Evolutionary conservation across 148 eudicot genomes (phyloP), one percentile per base, ranked within the genome.

Genomic region (Chenopodium formosanum): DNA sequence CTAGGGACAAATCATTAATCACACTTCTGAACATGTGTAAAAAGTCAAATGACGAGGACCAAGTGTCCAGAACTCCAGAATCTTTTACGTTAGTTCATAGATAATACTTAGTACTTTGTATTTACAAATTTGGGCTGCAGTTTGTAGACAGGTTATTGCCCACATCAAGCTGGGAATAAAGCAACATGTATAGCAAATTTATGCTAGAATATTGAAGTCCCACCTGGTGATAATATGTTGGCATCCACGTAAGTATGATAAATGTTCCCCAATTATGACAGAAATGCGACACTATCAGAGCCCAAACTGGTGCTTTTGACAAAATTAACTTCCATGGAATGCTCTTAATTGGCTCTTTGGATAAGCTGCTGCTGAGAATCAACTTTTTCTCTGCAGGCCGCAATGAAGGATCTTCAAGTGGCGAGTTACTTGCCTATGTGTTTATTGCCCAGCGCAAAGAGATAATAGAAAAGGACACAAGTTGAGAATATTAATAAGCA

Each of bases 241-340:
- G 99, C 99, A 96, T 96, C 99, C 99, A 96, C 32, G 99, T 96
- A 27, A 96, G 92, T 77, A 96, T 86, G 76, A 96, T 96, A 83
- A 96, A 96, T 40, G 99, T 96, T 73, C 99, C 99, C 97, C 97
- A 96, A 78, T 96, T 96, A 86, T 96, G 99, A 87, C 99, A 96
- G 89, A 96, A 96, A 75, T 96, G 99, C 78, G 84, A 96, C 65
- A 90, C 92, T 73, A 96, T 96, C 83, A 96, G 78, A 31, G 99
- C 99, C 99, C 99, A 96, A 7, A 96, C 99, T 65, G 99, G 98
- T 58, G 86, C 46, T 79, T 96, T 94, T 50, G 99, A 94, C 87
- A 96, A 86, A 68, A 96, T 94, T 83, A 77, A 78, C 74, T 79
- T 80, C 99, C 99, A 96, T 50, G 99, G 99, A 76, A 96, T 91